A percentile compares a stretch with the other conserved stretches of the same genome.
phyloP scores from a whole-genome alignment of 129 eudicot species.

The Arctium minus region DNA sequence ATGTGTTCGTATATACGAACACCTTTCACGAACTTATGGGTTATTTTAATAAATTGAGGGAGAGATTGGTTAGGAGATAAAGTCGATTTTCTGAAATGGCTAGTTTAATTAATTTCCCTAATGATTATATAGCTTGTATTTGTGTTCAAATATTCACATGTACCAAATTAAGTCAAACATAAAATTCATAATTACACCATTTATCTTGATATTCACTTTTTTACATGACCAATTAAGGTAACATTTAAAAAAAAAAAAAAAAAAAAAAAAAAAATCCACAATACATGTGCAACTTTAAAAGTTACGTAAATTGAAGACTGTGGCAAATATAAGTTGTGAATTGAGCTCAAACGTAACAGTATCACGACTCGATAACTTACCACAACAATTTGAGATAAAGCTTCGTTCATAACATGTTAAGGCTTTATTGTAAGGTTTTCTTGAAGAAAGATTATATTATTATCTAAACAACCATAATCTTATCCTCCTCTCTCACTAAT shows the following conservation, averaged over 20 bases:
- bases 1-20: too few relatives aligned
- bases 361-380: neutral
- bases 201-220: neutral
- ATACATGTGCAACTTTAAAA: too few relatives aligned
- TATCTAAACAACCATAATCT: too few relatives aligned
- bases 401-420: neutral
- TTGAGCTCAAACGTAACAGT: neutral
- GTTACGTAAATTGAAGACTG: neutral
- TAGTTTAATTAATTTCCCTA: too few relatives aligned
- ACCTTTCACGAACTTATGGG: too few relatives aligned
- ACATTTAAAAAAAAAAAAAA: too few relatives aligned
- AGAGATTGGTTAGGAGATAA: too few relatives aligned
- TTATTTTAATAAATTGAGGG: too few relatives aligned
- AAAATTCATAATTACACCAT: neutral
- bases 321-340: neutral
- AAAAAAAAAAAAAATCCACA: too few relatives aligned
- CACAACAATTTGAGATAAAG: neutral
- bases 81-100: too few relatives aligned
- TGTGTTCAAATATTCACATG: neutral
- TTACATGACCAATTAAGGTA: neutral
- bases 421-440: neutral
- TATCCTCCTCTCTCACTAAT: neutral
- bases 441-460: neutral
- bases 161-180: neutral
- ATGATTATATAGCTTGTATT: neutral